Base-by-base conservation (phyloP, 208 protist genomes). In the Acanthamoeba castellanii region DNA sequence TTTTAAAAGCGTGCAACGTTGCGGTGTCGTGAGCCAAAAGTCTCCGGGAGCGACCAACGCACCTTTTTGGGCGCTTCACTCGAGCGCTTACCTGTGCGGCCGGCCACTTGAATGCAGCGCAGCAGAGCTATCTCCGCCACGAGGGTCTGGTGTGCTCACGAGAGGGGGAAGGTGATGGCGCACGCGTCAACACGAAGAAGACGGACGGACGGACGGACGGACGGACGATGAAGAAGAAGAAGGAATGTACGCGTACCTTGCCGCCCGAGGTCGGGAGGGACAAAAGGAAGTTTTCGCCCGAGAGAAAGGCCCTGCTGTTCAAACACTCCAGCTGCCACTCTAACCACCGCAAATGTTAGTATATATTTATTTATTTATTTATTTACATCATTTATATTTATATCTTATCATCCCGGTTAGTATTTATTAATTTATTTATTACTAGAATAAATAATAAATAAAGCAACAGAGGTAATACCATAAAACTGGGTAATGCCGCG, bases 401-500 rank as follows among this genome's bases (percentile, higher is more conserved):
- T 57, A 55, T 55, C 1, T 20, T 55, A 55, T 2, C 1, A 11
- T 20, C 1, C 1, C 0, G 0, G 0, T 11, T 55, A 55, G 1
- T 55, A 55, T 1, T 55, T 22, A 57, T 57, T 57, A 20, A 57
- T 57, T 18, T 55, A 55, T 18, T 18, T 55, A 55, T 55, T 55
- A 18, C 0, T 11, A 55, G 3, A 22, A 20, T 20, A 57, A 57
- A 57, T 55, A 55, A n/a, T 7, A n/a, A 9, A 42, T 18, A 32
- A 81, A 8, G 2, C 0, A 3, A 52, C 7, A 52, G 20, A 2
- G 52, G 18, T 22, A 57, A 57, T 30, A 81, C 70, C 30, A 50
- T 81, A 81, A 47, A 81, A 81, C 32, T 81, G 70, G 70, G 70
- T 50, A 30, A 81, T 81, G 70, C 70, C 70, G 1, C 70, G 70